Percentiles rank a stretch among this genome's conserved stretches.
Evolutionary conservation across 2,329 filamentous ascomycete genomes (phyloP).

Genomic region (Periconia sp.): DNA sequence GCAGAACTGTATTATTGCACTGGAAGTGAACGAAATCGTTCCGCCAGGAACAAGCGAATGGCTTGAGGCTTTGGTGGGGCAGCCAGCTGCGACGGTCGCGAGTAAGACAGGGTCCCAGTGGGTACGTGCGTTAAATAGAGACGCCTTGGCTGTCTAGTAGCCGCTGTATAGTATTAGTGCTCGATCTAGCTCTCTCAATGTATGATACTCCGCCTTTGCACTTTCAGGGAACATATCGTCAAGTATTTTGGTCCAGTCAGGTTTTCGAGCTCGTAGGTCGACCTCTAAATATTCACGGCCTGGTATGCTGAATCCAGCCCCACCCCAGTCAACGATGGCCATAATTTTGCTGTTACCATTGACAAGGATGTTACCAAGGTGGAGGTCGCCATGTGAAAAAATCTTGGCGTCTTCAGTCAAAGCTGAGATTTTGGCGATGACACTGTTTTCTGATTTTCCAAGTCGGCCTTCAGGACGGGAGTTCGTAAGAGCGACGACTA

Average conservation of each 20-base stretch:
- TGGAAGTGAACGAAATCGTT: conserved; percentile 10
- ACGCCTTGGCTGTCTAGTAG: neutral
- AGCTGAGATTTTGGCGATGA: conserved; percentile 9
- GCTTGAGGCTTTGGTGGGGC: conserved; percentile 5
- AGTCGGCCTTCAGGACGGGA: conserved; percentile 12
- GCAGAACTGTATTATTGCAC: too few relatives aligned
- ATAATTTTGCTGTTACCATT: conserved; percentile 10
- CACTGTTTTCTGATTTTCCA: conserved; percentile 3
- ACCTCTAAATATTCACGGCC: conserved; percentile 21
- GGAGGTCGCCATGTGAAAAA: conserved; percentile 16
- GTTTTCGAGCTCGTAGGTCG: conserved; percentile 9
- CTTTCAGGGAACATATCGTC: conserved; percentile 1
- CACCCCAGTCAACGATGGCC: conserved; percentile 19
- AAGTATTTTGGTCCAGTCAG: conserved; percentile 6
- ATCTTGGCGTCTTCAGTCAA: conserved; percentile 7
- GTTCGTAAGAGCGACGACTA: conserved; percentile 12
- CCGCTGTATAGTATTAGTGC: conserved; percentile 6
- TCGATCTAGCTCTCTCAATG: conserved; percentile 4
- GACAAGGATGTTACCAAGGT: conserved; percentile 13
- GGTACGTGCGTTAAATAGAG: conserved; percentile 1
- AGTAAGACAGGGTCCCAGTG: neutral
- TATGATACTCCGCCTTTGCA: conserved; percentile 4
- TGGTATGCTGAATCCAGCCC: conserved; percentile 19
- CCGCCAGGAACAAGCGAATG: conserved; percentile 8
- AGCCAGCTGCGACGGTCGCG: conserved; percentile 2